Conservation (phyloP, 139 green algal species). For the Microglena sp. region DNA sequence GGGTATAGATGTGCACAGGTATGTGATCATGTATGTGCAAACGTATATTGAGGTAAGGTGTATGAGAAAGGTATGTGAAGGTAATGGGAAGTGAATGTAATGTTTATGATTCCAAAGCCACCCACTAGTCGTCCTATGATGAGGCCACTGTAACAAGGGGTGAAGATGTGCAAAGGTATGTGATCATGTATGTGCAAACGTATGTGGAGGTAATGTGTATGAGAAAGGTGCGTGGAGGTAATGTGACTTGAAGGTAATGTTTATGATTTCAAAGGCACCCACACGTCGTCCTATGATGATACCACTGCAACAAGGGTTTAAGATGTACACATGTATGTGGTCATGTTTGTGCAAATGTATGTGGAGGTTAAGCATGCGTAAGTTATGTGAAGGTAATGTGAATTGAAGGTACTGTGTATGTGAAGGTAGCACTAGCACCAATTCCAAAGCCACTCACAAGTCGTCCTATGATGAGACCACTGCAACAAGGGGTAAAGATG, state of each 20-base stretch:
- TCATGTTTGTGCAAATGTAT: background rate
- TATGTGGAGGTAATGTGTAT: constrained; percentile 51
- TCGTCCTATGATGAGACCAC: constrained; percentile 52
- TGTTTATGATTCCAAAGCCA: constrained; percentile 68
- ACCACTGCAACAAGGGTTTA: constrained; percentile 24
- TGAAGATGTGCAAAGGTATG: background rate
- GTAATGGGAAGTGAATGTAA: constrained; percentile 47
- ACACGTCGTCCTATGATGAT: constrained; percentile 59
- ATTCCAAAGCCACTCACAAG: constrained; percentile 68
- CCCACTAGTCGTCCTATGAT: constrained; percentile 54
- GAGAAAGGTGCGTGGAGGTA: constrained; percentile 71
- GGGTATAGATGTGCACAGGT: background rate
- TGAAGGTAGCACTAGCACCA: background rate
- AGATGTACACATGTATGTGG: background rate
- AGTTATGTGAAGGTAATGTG: constrained; percentile 75
- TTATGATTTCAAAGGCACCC: constrained; percentile 65
- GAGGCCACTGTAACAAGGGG: constrained; percentile 45
- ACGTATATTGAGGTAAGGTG: constrained; percentile 40
- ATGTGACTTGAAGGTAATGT: constrained; percentile 45
- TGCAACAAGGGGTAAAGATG: constrained; percentile 14
- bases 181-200: background rate
- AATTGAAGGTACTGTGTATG: constrained; percentile 39
- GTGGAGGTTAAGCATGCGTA: constrained; percentile 58
- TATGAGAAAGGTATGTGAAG: constrained; percentile 74
- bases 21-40: background rate